Percentiles rank a stretch among this genome's conserved stretches.
Conservation (phyloP, 2,329 filamentous ascomycete species). For the Cercospora zeina region DNA sequence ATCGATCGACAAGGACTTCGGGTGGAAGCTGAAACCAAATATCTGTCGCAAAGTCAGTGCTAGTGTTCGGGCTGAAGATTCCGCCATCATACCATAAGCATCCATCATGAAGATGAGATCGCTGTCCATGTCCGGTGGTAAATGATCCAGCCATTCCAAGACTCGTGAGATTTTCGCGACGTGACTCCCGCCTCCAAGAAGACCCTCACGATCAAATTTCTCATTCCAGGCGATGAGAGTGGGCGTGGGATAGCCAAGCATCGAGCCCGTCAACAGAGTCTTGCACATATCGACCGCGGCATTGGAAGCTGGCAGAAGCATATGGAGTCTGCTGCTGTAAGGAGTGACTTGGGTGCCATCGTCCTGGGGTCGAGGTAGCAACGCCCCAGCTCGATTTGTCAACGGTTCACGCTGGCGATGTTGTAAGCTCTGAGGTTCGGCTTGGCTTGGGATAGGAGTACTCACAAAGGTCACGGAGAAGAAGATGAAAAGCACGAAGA, state of each 20-base stretch:
- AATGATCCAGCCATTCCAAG: conserved; percentile 23
- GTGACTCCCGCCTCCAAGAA: conserved; percentile 31
- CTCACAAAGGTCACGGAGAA: conserved; percentile 9
- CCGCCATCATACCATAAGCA: conserved; percentile 27
- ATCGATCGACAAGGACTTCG: conserved; percentile 31
- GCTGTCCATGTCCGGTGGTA: conserved; percentile 26
- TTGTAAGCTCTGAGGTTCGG: not conserved
- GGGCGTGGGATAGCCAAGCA: conserved; percentile 28
- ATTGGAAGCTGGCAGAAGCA: conserved; percentile 28
- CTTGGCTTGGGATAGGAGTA: not conserved
- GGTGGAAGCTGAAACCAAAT: conserved; percentile 35
- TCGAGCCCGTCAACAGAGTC: conserved; percentile 25
- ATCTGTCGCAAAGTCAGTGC: conserved; percentile 22
- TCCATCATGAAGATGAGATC: conserved; percentile 35
- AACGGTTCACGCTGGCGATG: conserved; percentile 2
- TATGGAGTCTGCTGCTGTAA: conserved; percentile 27
- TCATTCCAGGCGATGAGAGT: conserved; percentile 31
- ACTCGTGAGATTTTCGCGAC: conserved; percentile 30
- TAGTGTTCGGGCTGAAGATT: not conserved
- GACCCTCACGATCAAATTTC: conserved; percentile 19
- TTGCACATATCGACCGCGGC: conserved; percentile 28
- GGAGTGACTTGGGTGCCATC: not conserved
- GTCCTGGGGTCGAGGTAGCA: not conserved
- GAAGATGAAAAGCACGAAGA: conserved; percentile 4
- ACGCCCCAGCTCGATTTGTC: not conserved